Percentiles rank a stretch among this genome's conserved stretches.
Evolutionary conservation across 768 basidiomycete species (phyloP).

Genomic region (Lyophyllum shimeji): DNA sequence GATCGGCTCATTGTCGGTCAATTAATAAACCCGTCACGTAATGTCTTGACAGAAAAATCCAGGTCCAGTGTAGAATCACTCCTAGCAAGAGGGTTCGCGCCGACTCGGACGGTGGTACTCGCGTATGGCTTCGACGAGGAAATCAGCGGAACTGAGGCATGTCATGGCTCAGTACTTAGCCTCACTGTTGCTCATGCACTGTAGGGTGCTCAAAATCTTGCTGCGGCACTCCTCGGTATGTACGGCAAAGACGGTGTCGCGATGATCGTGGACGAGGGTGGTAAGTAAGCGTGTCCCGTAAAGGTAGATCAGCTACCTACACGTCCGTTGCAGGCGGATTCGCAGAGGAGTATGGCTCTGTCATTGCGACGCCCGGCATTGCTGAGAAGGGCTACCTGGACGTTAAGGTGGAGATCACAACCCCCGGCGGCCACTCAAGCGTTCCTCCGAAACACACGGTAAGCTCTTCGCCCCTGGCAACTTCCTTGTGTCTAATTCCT

Average conservation of each 20-base stretch:
- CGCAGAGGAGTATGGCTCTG: constrained; percentile 45
- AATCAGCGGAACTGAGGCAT: constrained; percentile 48
- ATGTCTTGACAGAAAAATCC: background rate
- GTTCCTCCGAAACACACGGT: constrained; percentile 82
- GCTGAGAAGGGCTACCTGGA: constrained; percentile 76
- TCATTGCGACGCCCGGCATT: constrained; percentile 62
- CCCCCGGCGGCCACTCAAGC: constrained; percentile 84
- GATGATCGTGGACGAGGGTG: constrained; percentile 87
- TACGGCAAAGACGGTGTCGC: constrained; percentile 77
- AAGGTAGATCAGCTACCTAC: background rate
- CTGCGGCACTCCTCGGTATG: constrained; percentile 21
- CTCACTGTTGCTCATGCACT: background rate
- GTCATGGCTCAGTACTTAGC: background rate
- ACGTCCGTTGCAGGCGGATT: constrained; percentile 41
- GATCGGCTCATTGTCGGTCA: constrained; percentile 58
- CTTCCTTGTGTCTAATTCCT: background rate
- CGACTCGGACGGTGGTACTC: constrained; percentile 60
- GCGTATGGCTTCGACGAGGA: constrained; percentile 82
- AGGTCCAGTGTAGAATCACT: constrained; percentile 64
- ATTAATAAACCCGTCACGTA: background rate
- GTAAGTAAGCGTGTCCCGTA: constrained; percentile 32
- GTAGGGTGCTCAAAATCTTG: background rate
- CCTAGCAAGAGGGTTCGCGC: constrained; percentile 59
- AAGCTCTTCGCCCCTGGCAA: constrained; percentile 13
- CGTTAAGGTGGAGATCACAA: constrained; percentile 60